Conservation (phyloP, 2,329 filamentous ascomycete species). For the Venturia aucupariae region DNA sequence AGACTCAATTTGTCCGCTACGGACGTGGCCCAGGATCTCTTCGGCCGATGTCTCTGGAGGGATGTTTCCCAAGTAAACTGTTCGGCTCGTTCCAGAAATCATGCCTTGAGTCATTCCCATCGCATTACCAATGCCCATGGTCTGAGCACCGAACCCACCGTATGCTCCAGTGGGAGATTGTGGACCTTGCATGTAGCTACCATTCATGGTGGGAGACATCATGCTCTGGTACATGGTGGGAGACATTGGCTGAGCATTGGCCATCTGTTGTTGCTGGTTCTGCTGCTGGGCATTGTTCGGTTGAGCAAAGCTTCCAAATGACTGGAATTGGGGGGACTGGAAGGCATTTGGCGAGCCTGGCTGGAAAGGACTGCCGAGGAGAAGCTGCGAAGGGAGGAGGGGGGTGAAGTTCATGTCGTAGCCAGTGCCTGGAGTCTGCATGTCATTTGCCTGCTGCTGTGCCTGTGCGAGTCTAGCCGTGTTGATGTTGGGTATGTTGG, state of each 20-base stretch:
- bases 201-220: slow-evolving; percentile 77
- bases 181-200: slow-evolving; percentile 66
- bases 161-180: slow-evolving; percentile 81
- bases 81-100: slow-evolving; percentile 84
- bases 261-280: slow-evolving; percentile 52
- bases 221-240: slow-evolving; percentile 77
- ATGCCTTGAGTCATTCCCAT: slow-evolving; percentile 70
- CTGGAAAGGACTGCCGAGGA: slow-evolving; percentile 94
- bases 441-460: slow-evolving; percentile 55
- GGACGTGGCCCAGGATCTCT: slow-evolving; percentile 91
- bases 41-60: slow-evolving; percentile 95
- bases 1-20: slow-evolving; percentile 98
- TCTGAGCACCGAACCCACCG: slow-evolving; percentile 51
- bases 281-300: slow-evolving; percentile 46
- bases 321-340: slow-evolving; percentile 84
- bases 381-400: slow-evolving; percentile 83
- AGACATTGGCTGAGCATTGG: slow-evolving; percentile 65
- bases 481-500: slow-evolving; percentile 86
- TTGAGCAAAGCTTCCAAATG: slow-evolving; percentile 49
- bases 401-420: slow-evolving; percentile 99
- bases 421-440: slow-evolving; percentile 77
- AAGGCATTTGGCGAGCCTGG: slow-evolving; percentile 87
- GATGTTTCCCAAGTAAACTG: slow-evolving; percentile 95
- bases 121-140: slow-evolving; percentile 60
- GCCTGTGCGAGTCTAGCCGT: slow-evolving; percentile 57